Evolutionary conservation across 306 rosid genomes (phyloP), one percentile per base, ranked within the genome.

Genomic region (Urtica urens): DNA sequence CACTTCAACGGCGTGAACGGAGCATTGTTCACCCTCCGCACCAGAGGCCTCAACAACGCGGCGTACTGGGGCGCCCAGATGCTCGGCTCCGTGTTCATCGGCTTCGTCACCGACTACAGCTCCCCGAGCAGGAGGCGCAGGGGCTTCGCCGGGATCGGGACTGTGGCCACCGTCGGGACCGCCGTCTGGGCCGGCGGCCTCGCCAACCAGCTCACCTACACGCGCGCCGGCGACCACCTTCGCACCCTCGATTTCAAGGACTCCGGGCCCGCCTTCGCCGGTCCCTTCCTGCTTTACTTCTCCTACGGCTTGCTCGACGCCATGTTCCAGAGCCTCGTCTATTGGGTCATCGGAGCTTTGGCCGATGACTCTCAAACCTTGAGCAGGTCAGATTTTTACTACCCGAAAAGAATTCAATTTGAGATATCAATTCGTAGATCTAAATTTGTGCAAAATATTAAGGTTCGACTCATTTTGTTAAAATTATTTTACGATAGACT

Each of bases 1-100:
- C 94, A 77, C 19, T 90, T 90, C 48, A 90, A 90, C 34, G 85
- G 82, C 27, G 99, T 90, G 0, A 90, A 90, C 18, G 69, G 65
- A 29, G 46, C 17, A 0, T 43, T 81, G 64, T 90, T 85, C 12
- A 90, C 49, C 62, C 54, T 90, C 76, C 71, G 99, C 49, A 90
- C 99, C 0, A 79, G 99, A 64, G 99, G 99, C 20, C 75, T 90
- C 41, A 90, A 90, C 65, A 90, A 79, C 16, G 84, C 82, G 21
- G 69, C 78, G 47, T 90, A 85, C 2, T 90, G 99, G 99, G 99
- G 94, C 0, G 99, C 99, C 0, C 94, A 90, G 63, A 90, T 90
- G 95, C 0, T 85, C 53, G 97, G 97, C 1, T 84, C 97, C 0
- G 4, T 84, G 55, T 90, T 63, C 60, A 79, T 90, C 27, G 97